These are phyloP conservation scores for Mycosphaerella arachidis DNA, from an alignment of 2,329 filamentous ascomycete species.

Conservation along the genomic window DNA sequence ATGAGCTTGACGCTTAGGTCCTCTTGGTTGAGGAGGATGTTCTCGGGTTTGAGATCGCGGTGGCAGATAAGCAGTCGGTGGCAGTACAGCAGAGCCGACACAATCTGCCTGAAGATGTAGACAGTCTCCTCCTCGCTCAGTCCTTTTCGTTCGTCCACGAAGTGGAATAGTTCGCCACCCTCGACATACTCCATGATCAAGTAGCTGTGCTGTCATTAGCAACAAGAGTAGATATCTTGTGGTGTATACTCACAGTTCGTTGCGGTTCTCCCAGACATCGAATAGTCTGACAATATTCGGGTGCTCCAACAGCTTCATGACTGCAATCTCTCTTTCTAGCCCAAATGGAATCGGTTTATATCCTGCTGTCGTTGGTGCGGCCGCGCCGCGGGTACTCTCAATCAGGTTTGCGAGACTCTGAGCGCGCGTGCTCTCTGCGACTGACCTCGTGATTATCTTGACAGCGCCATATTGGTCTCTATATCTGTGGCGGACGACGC, in stretches of 20 bases:
- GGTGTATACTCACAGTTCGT: constrained; percentile 70
- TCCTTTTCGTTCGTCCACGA: constrained; percentile 70
- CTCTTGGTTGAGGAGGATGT: constrained; percentile 76
- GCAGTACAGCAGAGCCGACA: constrained; percentile 86
- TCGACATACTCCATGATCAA: constrained; percentile 91
- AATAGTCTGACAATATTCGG: constrained; percentile 90
- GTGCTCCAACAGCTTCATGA: constrained; percentile 94
- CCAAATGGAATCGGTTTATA: constrained; percentile 60
- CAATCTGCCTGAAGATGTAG: constrained; percentile 85
- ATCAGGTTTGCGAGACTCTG: constrained; percentile 82
- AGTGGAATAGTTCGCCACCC: constrained; percentile 78
- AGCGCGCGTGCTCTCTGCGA: constrained; percentile 74
- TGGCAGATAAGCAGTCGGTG: constrained; percentile 95
- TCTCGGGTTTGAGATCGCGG: constrained; percentile 93
- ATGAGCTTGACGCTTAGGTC: constrained; percentile 79
- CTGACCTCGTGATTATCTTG: constrained; percentile 85
- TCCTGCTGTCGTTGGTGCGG: constrained; percentile 19
- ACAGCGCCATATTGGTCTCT: constrained; percentile 76
- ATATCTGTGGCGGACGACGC: constrained; percentile 70
- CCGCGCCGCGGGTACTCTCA: constrained; percentile 56
- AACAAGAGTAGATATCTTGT: constrained; percentile 13
- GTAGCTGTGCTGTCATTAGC: constrained; percentile 56
- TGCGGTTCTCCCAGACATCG: constrained; percentile 96
- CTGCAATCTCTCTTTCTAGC: constrained; percentile 90
- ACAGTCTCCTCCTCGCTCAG: constrained; percentile 76